Base-by-base conservation (phyloP, 2,329 filamentous ascomycete species). In the Sporothrix mexicana region DNA sequence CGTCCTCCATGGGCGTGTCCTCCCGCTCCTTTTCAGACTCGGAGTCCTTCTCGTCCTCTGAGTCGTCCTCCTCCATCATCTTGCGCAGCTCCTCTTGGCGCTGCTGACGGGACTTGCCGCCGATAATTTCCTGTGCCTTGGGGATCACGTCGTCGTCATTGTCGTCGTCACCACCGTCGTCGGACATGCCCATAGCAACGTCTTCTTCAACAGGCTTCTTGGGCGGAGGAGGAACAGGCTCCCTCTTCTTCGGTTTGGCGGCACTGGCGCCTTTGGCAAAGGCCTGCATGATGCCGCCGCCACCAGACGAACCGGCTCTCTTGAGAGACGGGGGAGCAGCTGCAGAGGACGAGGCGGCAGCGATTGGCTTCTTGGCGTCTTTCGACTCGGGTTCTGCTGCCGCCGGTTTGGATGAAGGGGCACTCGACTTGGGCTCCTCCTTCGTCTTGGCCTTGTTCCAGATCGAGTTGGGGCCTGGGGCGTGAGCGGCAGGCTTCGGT, bases 51-150 rank as follows among this genome's bases (percentile, higher is more conserved):
- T 90, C 87, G 30, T 90, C 85, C 15, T 84, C 81, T 72, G 82
- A 80, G 20, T 82, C 81, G 12, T 84, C 85, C 71, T 89, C 87
- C 62, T 94, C 92, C 92, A 94, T 94, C 91, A 94, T 94, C 77
- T 89, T 88, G 72, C 86, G 86, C 66, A 94, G 81, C 75, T 86
- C 87, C 69, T 90, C 91, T 77, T 92, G 88, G 30, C 90, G 87
- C 72, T 92, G 89, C 77, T 88, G 88, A 74, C 86, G 88, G 20
- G 80, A 83, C 77, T 80, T 77, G 15, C 78, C 77, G 23, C 77
- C 76, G 43, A 79, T 78, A 2, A 78, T 79, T 0, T 76, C 67
- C 76, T 83, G 72, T 2, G 81, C 80, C 75, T 78, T 81, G 13
- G 81, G 81, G 73, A 88, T 83, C 47, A 87, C 85, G 10, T 86